Percentiles rank a stretch among this genome's conserved stretches.
Conservation (phyloP, 2,329 filamentous ascomycete genomes). For the Tolypocladium capitatum region DNA sequence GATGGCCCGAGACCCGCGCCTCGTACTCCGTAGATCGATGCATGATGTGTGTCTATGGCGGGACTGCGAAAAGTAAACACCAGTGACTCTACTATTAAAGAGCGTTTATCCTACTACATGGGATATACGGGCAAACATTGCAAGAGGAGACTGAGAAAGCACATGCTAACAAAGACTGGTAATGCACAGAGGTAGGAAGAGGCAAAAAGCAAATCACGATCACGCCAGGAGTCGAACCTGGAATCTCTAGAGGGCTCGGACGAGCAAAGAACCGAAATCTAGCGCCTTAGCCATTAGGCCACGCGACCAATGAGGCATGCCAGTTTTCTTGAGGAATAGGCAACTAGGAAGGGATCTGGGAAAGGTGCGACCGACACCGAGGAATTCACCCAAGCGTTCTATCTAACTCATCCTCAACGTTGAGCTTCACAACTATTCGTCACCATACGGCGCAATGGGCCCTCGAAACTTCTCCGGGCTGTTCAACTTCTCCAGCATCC, state of each 20-base stretch:
- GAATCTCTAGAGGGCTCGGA: conserved; percentile 23
- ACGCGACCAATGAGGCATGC: conserved; percentile 20
- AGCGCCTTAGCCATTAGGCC: conserved; percentile 30
- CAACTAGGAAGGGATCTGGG: not conserved
- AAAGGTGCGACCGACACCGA: too few species aligned
- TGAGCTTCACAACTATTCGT: not conserved
- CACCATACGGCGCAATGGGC: not conserved
- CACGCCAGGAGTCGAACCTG: conserved; percentile 31
- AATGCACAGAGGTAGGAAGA: too few species aligned
- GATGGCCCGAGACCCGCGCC: not conserved
- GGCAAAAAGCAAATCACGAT: conserved; percentile 11
- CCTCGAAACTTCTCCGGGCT: not conserved
- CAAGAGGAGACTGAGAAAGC: too few species aligned
- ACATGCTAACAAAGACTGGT: too few species aligned
- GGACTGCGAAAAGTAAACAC: not conserved
- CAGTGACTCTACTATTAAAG: too few species aligned
- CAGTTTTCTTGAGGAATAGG: not conserved
- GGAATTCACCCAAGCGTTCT: too few species aligned
- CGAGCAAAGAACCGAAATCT: conserved; percentile 21
- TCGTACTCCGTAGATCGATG: too few species aligned
- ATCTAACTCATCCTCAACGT: too few species aligned
- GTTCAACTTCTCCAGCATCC: not conserved
- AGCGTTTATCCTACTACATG: too few species aligned
- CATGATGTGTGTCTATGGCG: too few species aligned
- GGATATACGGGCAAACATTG: too few species aligned